phyloP scores from a whole-genome alignment of 169 alveolate species.

The Eimeria nieschulzi region DNA sequence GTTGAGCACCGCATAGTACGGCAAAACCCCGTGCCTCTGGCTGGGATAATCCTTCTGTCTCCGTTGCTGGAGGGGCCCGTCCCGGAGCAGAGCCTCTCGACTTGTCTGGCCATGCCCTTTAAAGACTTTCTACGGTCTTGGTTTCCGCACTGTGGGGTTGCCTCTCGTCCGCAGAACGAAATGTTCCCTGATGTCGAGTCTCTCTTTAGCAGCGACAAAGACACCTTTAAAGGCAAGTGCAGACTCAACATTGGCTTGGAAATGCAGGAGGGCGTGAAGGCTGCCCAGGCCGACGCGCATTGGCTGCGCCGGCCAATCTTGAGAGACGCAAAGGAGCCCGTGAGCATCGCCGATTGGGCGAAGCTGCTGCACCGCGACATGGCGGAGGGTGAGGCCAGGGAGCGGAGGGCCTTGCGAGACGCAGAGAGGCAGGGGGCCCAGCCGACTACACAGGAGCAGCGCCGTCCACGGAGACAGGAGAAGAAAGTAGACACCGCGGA shows the following conservation, averaged over 20 bases:
- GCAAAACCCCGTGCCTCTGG: slow-evolving; percentile 40
- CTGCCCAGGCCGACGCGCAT: slow-evolving; percentile 7
- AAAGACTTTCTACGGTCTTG: neutral
- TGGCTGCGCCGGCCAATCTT: slow-evolving; percentile 37
- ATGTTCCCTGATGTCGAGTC: neutral
- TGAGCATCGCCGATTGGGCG: slow-evolving; percentile 3
- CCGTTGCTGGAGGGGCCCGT: slow-evolving; percentile 10
- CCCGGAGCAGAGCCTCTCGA: neutral
- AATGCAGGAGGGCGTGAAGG: neutral
- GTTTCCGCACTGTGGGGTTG: neutral
- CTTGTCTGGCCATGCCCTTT: neutral
- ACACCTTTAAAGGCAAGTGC: neutral
- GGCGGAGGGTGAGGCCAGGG: neutral
- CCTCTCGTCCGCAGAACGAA: slow-evolving; percentile 6
- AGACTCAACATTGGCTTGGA: neutral
- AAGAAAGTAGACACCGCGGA: neutral
- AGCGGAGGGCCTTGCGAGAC: neutral
- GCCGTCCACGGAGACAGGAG: neutral
- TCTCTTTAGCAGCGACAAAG: neutral
- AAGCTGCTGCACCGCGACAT: slow-evolving; percentile 12
- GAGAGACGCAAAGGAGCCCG: slow-evolving; percentile 17
- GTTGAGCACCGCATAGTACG: slow-evolving; percentile 1
- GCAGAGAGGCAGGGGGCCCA: neutral
- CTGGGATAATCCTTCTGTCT: slow-evolving; percentile 15
- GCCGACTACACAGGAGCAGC: neutral